These are phyloP conservation scores for Poa pratensis DNA, from an alignment of 176 grass and related monocot species.

Conservation along the genomic window DNA sequence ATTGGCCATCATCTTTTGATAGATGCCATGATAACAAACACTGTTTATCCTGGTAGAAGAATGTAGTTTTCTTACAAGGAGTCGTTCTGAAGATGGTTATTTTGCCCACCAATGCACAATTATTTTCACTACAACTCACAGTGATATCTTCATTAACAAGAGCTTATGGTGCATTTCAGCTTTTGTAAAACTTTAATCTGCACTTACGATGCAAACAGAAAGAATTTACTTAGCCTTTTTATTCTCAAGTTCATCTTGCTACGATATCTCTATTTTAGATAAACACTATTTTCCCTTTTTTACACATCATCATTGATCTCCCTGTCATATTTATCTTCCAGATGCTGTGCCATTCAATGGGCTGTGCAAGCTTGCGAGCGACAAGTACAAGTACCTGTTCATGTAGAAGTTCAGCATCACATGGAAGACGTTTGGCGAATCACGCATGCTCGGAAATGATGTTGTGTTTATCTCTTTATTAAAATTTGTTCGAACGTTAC, in stretches of 20 bases:
- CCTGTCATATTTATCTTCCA: slow-evolving; percentile 45
- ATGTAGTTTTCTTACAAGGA: slow-evolving; percentile 7
- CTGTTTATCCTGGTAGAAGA: background rate
- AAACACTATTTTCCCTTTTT: background rate
- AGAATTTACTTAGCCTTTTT: background rate
- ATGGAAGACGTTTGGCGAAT: slow-evolving; percentile 31
- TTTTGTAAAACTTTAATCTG: slow-evolving; percentile 9
- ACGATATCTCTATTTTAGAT: background rate
- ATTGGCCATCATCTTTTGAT: background rate
- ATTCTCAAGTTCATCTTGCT: background rate
- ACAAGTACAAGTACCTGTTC: slow-evolving; percentile 73
- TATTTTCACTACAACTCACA: background rate
- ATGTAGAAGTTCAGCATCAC: slow-evolving; percentile 46
- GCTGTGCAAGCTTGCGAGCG: slow-evolving; percentile 73
- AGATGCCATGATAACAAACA: background rate
- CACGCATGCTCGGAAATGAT: slow-evolving; percentile 14
- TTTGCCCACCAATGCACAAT: background rate
- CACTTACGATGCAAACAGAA: background rate
- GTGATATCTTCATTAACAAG: background rate
- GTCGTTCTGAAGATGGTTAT: background rate
- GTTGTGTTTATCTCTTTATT: background rate
- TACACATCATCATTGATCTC: slow-evolving; percentile 17
- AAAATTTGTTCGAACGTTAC: slow-evolving; percentile 33
- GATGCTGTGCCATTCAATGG: slow-evolving; percentile 69
- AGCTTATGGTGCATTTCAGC: background rate